Base-by-base conservation (phyloP, 768 basidiomycete species). In the Hydnum rufescens region DNA sequence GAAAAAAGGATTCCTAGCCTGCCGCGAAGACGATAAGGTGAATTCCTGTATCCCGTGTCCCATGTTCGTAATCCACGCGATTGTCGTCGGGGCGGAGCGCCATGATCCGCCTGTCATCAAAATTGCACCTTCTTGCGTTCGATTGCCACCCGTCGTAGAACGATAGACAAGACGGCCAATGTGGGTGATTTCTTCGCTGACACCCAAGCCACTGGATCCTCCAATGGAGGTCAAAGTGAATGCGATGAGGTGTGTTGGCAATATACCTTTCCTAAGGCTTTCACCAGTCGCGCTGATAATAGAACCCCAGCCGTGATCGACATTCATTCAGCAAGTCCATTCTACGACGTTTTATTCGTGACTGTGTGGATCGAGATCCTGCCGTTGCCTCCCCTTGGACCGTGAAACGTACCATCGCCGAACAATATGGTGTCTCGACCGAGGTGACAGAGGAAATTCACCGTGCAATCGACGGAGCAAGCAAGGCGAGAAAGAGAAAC, bases 261-360 rank as follows among this genome's bases (percentile, higher is more conserved):
- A n/a, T n/a, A n/a, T n/a, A n/a, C n/a, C n/a, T 13, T 8, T 25
- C 25, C 13, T 13, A 8, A 47, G 13, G 13, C 8, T 13, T 47
- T 8, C 44, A 13, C 44, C 13, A 13, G 8, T 8, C 44, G 8
- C 26, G 13, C 8, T 47, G 13, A 13, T 13, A 13, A 47, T 13
- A 47, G 13, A 13, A 13, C 44, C 13, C n/a, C n/a, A 96, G 92
- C 61, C 90, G 95, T 55, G 95, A 99, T 64, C 84, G 92, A 51
- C 72, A 92, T 19, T 79, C 88, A 19, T 97, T 97, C 67, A 93
- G 89, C 28, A 96, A 97, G 65, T 90, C 90, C 18, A 93, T 97
- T 59, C 76, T 99, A 28, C 86, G 90, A 57, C 82, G 90, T 16
- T 96, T 93, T 66, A 85, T 99, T 54, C 80, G 87, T 56, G 95